Conservation (phyloP, 2,329 filamentous ascomycete genomes). For the Aureobasidium sp. region DNA sequence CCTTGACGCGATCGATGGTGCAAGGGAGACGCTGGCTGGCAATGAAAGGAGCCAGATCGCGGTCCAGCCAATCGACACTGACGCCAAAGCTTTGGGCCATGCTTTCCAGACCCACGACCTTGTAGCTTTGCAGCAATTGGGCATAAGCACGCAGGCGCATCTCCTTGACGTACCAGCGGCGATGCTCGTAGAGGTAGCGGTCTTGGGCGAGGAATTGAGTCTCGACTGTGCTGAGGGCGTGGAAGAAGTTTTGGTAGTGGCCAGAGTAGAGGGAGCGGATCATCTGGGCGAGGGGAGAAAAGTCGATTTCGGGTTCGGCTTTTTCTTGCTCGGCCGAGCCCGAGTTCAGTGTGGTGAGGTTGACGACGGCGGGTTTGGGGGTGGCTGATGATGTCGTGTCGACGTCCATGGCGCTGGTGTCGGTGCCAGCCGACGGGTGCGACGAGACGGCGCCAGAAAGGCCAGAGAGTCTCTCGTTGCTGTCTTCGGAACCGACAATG, state of each 20-base stretch:
- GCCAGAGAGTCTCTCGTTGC: slow-evolving; percentile 79
- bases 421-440: slow-evolving; percentile 68
- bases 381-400: slow-evolving; percentile 38
- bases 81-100: slow-evolving; percentile 98
- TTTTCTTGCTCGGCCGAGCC: slow-evolving; percentile 64
- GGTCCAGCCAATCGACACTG: slow-evolving; percentile 90
- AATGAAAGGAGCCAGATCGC: slow-evolving; percentile 91
- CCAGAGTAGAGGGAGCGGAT: slow-evolving; percentile 90
- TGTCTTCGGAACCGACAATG: slow-evolving; percentile 68
- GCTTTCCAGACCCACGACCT: slow-evolving; percentile 90
- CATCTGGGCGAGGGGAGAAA: slow-evolving; percentile 76
- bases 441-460: slow-evolving; percentile 74
- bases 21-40: slow-evolving; percentile 89
- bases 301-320: slow-evolving; percentile 77
- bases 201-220: slow-evolving; percentile 91
- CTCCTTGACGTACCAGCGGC: slow-evolving; percentile 94
- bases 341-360: slow-evolving; percentile 72
- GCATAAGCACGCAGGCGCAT: slow-evolving; percentile 96
- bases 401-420: slow-evolving; percentile 49
- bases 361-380: slow-evolving; percentile 65
- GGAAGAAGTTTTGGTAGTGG: slow-evolving; percentile 91
- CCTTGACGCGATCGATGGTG: slow-evolving; percentile 94
- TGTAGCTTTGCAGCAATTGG: slow-evolving; percentile 94
- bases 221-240: slow-evolving; percentile 80
- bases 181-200: slow-evolving; percentile 91